Conservation (phyloP, 805 yeast species). For the Saccharomycopsis malanga region DNA sequence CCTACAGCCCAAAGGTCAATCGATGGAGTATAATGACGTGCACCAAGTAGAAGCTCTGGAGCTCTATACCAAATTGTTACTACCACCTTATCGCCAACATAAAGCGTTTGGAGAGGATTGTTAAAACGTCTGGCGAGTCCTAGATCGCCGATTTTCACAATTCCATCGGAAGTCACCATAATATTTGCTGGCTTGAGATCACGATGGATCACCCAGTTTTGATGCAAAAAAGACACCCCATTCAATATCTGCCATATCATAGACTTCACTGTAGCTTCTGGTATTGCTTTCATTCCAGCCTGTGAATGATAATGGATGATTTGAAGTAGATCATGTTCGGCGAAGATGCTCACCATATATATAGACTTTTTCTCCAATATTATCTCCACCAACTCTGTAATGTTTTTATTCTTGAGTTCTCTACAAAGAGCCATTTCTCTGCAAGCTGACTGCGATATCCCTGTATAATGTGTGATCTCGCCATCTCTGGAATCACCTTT, state of each 20-base stretch:
- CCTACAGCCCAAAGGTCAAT: constrained; percentile 96
- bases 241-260: constrained; percentile 87
- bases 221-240: constrained; percentile 87
- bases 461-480: constrained; percentile 83
- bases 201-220: constrained; percentile 93
- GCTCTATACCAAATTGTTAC: constrained; percentile 97
- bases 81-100: constrained; percentile 91
- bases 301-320: constrained; percentile 92
- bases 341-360: constrained; percentile 92
- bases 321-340: constrained; percentile 92
- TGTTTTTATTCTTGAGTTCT: constrained; percentile 73
- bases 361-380: constrained; percentile 82
- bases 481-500: constrained; percentile 85
- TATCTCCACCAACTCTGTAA: constrained; percentile 74
- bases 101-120: constrained; percentile 78
- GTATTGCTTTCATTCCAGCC: constrained; percentile 73
- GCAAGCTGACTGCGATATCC: constrained; percentile 92
- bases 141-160: constrained; percentile 92
- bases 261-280: constrained; percentile 71
- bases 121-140: constrained; percentile 87
- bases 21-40: constrained; percentile 87
- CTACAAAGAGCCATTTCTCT: constrained; percentile 94
- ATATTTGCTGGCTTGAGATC: constrained; percentile 97
- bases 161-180: constrained; percentile 85
- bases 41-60: constrained; percentile 85